Percentiles rank a stretch among this genome's conserved stretches.
These are phyloP conservation scores for Phanerochaete sordida DNA, from an alignment of 768 basidiomycete species.

Conservation along the genomic window DNA sequence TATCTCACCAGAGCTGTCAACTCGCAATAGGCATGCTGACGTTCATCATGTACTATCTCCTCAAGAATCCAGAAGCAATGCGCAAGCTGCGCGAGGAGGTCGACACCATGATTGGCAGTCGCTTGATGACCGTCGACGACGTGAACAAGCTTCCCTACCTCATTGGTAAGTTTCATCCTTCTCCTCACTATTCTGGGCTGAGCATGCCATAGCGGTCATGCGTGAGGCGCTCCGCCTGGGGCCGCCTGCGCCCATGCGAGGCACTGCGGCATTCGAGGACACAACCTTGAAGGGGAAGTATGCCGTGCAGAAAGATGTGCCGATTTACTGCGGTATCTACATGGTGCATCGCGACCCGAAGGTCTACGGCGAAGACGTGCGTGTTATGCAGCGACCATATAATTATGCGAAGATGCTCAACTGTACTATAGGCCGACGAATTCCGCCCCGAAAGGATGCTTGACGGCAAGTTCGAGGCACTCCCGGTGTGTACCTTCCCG, in stretches of 20 bases:
- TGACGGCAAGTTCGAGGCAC: slow-evolving; percentile 42
- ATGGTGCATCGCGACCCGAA: slow-evolving; percentile 37
- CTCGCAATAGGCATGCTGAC: slow-evolving; percentile 30
- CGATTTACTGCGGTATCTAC: slow-evolving; percentile 26
- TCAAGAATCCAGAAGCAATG: slow-evolving; percentile 40
- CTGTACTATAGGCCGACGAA: slow-evolving; percentile 25
- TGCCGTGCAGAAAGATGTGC: slow-evolving; percentile 29
- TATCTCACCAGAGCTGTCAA: too few relatives aligned
- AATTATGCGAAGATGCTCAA: not conserved
- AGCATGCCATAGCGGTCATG: slow-evolving; percentile 29
- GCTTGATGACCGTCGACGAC: slow-evolving; percentile 36
- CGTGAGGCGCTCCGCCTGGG: slow-evolving; percentile 34
- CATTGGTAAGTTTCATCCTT: slow-evolving; percentile 23
- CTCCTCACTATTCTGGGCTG: too few relatives aligned
- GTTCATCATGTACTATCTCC: slow-evolving; percentile 42
- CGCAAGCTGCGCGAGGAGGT: slow-evolving; percentile 44
- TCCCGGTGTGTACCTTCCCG: slow-evolving; percentile 28
- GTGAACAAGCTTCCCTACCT: slow-evolving; percentile 42
- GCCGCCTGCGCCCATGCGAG: slow-evolving; percentile 35
- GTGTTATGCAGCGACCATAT: slow-evolving; percentile 14
- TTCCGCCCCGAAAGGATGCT: slow-evolving; percentile 48
- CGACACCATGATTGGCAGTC: slow-evolving; percentile 40
- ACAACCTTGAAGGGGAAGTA: slow-evolving; percentile 39
- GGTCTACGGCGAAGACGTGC: slow-evolving; percentile 47
- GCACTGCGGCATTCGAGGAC: slow-evolving; percentile 32